Base-by-base conservation (phyloP, 2,329 filamentous ascomycete species). In the Penicillium sp. region DNA sequence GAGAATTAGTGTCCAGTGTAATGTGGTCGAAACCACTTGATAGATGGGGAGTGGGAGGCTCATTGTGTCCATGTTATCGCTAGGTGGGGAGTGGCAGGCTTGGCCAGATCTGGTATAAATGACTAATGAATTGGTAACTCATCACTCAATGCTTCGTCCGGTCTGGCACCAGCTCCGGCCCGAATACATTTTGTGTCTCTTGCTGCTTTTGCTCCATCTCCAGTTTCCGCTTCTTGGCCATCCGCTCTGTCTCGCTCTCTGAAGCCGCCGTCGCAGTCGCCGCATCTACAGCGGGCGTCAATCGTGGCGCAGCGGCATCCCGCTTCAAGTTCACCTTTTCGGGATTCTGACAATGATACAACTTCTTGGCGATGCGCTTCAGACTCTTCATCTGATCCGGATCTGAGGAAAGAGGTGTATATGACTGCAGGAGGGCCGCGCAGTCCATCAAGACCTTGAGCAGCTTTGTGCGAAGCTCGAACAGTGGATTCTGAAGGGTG, bases 341-440 rank as follows among this genome's bases (percentile, higher is more conserved):
- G 0, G 73, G 72, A 50, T 76, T 74, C 53, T 74, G 71, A 50
- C 74, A 77, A 33, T 71, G 68, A 48, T 70, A 73, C 9, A 76
- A 58, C 53, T 77, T 77, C 58, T 75, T 76, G 13, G 71, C 73
- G 37, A 77, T 76, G 13, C 67, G 66, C 39, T 65, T 69, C 27
- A 76, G 61, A 35, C 64, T 69, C 47, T 71, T 72, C 52, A 72
- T 68, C 47, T 70, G 69, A 2, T 62, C 62, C 9, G 67, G 64
- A 37, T 72, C 69, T 0, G 64, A 61, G 3, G 66, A 62, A 11
- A 68, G 59, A 2, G 68, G 63, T 27, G 62, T 65, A 43, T 72
- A 75, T 1, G 67, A 64, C 36, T 66, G 54, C 4, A 76, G 61
- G 9, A 73, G 57, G 6, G 59, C 50, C 9, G 68, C 59, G 53